These are phyloP conservation scores for Anastatica hierochuntica DNA, from an alignment of 345 rosid genomes.

Conservation along the genomic window DNA sequence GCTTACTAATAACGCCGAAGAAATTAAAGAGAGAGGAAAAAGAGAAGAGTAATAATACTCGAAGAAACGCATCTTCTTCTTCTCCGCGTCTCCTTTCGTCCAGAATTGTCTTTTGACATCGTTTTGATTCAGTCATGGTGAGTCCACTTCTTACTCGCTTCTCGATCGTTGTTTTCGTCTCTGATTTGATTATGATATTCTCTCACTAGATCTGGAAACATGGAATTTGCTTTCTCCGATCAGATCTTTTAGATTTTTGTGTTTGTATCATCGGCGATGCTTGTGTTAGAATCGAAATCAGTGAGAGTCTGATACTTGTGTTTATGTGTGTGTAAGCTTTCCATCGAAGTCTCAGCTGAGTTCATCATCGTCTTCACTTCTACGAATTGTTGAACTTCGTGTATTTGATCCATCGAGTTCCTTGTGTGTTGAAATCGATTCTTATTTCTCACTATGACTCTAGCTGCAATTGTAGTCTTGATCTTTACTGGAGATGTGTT, in stretches of 20 bases:
- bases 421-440: neutral
- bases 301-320: neutral
- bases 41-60: neutral
- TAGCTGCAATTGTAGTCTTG: no score
- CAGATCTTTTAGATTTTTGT: conserved; percentile 27
- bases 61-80: neutral
- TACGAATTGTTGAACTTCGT: no score
- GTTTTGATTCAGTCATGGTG: conserved; percentile 23
- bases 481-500: no score
- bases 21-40: no score
- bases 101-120: no score
- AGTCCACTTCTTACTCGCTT: conserved; percentile 6
- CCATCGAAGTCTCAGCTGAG: neutral
- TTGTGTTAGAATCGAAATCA: conserved; percentile 6
- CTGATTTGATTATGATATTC: neutral
- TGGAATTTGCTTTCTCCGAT: neutral
- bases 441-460: neutral
- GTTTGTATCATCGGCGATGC: neutral
- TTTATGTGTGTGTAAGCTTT: no score
- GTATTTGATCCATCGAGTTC: neutral
- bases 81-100: neutral
- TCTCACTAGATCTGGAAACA: conserved; percentile 18
- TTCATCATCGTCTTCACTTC: no score
- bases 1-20: neutral
- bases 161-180: conserved; percentile 9